Evolutionary conservation across 768 basidiomycete genomes (phyloP).

Genomic region (Tylopilus sp.): DNA sequence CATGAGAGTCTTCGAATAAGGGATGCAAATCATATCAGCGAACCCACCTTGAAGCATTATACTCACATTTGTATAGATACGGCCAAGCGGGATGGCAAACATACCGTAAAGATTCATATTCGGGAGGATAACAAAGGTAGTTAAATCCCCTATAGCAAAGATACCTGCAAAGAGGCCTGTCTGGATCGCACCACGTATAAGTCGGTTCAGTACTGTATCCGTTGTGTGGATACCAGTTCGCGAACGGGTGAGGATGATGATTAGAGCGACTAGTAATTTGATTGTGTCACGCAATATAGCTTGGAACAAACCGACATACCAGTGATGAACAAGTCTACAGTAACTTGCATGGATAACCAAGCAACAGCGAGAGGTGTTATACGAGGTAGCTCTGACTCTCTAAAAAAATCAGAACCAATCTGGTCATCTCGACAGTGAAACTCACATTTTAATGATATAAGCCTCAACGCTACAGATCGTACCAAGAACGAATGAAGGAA

Average conservation of each 20-base stretch:
- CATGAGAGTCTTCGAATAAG: background rate
- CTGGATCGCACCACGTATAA: background rate
- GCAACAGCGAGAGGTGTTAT: background rate
- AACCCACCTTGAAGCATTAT: background rate
- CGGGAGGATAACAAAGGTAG: background rate
- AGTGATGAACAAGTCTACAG: background rate
- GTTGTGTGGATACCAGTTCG: background rate
- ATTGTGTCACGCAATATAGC: too few species aligned
- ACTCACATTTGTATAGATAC: background rate
- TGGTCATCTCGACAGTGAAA: background rate
- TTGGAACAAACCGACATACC: background rate
- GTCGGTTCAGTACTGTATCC: background rate
- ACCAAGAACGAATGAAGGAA: background rate
- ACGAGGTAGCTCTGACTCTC: background rate
- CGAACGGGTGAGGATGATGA: background rate
- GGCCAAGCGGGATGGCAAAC: background rate
- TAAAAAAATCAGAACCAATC: background rate
- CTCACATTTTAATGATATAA: background rate
- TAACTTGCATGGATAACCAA: background rate
- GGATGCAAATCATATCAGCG: background rate
- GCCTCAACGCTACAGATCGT: background rate
- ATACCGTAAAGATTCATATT: background rate
- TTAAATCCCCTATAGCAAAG: background rate
- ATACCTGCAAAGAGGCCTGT: background rate
- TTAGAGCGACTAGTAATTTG: background rate